These are phyloP conservation scores for Saccharomycopsis sp. DNA, from an alignment of 805 yeast species.

Conservation along the genomic window DNA sequence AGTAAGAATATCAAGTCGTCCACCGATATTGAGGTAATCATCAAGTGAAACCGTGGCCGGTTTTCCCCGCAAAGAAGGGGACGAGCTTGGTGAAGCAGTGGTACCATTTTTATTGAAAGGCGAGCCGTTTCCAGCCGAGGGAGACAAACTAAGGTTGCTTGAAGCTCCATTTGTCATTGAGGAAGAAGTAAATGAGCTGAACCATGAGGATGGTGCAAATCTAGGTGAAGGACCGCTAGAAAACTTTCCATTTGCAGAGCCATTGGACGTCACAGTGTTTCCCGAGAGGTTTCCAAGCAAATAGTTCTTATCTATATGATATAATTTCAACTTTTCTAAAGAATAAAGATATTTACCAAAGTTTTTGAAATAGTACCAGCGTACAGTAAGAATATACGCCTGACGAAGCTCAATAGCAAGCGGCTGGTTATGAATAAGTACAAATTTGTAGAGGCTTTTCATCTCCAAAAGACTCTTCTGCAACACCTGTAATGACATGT, in stretches of 20 bases:
- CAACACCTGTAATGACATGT: conserved; percentile 63
- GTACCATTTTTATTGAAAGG: not conserved
- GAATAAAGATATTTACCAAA: conserved; percentile 74
- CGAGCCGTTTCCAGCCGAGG: not conserved
- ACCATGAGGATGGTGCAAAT: conserved; percentile 11
- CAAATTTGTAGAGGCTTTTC: conserved; percentile 54
- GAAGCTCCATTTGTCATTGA: not conserved
- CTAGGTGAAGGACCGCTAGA: not conserved
- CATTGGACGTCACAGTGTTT: conserved; percentile 27
- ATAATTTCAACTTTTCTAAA: conserved; percentile 54
- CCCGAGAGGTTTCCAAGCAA: conserved; percentile 44
- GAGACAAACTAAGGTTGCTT: not conserved
- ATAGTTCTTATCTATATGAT: conserved; percentile 47
- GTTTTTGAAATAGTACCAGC: conserved; percentile 82
- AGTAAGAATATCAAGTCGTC: conserved; percentile 51
- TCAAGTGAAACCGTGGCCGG: conserved; percentile 27
- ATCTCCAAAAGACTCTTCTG: conserved; percentile 61
- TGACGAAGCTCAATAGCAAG: conserved; percentile 66
- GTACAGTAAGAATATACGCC: conserved; percentile 84
- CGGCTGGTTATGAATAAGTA: conserved; percentile 47
- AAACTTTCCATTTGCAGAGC: not conserved
- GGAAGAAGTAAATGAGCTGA: conserved; percentile 11
- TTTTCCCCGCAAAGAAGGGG: conserved; percentile 1
- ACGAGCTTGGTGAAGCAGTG: not conserved
- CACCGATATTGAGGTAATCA: conserved; percentile 54